Percentiles rank a stretch among this genome's conserved stretches.
phyloP scores from a whole-genome alignment of 192 early-diverging fungal genomes.

The Gonapodya prolifera region DNA sequence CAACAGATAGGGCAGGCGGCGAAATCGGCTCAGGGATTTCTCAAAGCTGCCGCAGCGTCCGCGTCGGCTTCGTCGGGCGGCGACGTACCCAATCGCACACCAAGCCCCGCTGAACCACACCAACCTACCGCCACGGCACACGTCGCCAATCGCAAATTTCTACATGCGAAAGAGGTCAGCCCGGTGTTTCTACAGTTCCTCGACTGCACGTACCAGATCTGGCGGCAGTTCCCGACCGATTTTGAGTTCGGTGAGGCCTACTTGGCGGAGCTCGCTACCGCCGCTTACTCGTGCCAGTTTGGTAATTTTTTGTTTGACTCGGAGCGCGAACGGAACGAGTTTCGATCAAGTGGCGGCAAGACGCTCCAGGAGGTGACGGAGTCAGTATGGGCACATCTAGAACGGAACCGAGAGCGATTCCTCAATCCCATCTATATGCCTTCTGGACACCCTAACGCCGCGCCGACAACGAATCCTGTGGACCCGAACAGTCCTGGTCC shows the following conservation, averaged over 20 bases:
- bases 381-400: constrained; percentile 75
- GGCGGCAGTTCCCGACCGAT: constrained; percentile 69
- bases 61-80: background rate
- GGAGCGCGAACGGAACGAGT: constrained; percentile 55
- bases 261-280: constrained; percentile 67
- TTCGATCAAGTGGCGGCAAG: constrained; percentile 9
- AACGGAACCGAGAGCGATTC: constrained; percentile 35
- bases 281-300: constrained; percentile 83
- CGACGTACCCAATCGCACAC: background rate
- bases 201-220: constrained; percentile 90
- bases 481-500: constrained; percentile 11
- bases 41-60: background rate
- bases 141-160: constrained; percentile 18
- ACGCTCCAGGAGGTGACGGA: constrained; percentile 25
- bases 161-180: constrained; percentile 55
- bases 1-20: background rate
- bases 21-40: background rate
- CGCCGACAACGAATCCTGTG: background rate
- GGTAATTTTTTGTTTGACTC: constrained; percentile 90
- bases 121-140: background rate
- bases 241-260: constrained; percentile 88
- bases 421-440: constrained; percentile 45
- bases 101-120: background rate
- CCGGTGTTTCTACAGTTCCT: constrained; percentile 97
- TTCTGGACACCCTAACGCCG: constrained; percentile 26